Conservation (phyloP, 805 yeast genomes). For the Clavispora asparagi region DNA sequence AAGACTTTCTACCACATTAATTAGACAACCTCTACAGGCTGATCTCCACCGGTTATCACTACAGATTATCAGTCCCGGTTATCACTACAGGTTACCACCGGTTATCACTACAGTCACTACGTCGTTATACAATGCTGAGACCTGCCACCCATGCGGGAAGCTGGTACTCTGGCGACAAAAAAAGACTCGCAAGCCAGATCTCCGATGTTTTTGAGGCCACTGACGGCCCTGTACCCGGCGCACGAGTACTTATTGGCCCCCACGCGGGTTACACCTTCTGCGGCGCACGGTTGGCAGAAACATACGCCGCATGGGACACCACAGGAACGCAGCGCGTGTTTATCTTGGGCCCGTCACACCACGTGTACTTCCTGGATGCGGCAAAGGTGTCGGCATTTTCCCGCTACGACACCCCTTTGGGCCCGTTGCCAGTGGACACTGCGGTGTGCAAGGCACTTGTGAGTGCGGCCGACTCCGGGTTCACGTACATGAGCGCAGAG, state of each 20-base stretch:
- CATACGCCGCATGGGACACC: conserved; percentile 69
- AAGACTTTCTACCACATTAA: too few relatives aligned
- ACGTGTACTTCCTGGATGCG: conserved; percentile 65
- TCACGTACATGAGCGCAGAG: conserved; percentile 50
- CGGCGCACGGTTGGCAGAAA: conserved; percentile 70
- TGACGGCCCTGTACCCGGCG: conserved; percentile 23
- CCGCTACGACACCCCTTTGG: conserved; percentile 76
- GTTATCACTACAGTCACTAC: too few relatives aligned
- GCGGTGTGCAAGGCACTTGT: conserved; percentile 36
- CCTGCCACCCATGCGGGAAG: conserved; percentile 87
- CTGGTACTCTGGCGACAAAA: conserved; percentile 64
- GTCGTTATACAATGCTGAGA: conserved; percentile 22
- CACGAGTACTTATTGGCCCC: conserved; percentile 39
- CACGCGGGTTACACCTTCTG: conserved; percentile 93
- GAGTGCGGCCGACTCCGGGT: conserved; percentile 26
- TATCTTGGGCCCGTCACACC: conserved; percentile 90
- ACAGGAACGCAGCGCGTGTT: conserved; percentile 57
- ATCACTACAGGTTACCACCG: too few relatives aligned
- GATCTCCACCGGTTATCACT: too few relatives aligned
- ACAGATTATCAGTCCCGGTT: too few relatives aligned
- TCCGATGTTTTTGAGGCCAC: conserved; percentile 40
- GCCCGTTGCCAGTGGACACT: conserved; percentile 62
- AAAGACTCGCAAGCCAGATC: conserved; percentile 46
- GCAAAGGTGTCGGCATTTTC: conserved; percentile 51
- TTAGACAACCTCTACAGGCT: too few relatives aligned